Percentiles rank a stretch among this genome's conserved stretches.
Evolutionary conservation across 805 yeast genomes (phyloP).

Genomic region (Candida pseudofarinosa): DNA sequence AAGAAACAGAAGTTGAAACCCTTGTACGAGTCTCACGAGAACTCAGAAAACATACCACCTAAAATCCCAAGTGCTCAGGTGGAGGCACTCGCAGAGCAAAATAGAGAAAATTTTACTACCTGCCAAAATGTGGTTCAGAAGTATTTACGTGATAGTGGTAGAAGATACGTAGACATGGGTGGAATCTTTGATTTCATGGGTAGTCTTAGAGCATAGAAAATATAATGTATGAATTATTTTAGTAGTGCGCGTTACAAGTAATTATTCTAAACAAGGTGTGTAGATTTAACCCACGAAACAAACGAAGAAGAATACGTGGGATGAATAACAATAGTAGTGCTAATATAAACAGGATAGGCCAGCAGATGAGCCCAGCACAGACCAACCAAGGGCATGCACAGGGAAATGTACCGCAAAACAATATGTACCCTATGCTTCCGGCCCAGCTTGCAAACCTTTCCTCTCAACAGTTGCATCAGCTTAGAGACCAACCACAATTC

Average conservation of each 20-base stretch:
- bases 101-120: slow-evolving; percentile 53
- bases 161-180: slow-evolving; percentile 84
- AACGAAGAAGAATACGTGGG: not conserved
- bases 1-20: slow-evolving; percentile 59
- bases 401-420: slow-evolving; percentile 5
- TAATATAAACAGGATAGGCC: slow-evolving; percentile 1
- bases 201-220: not conserved
- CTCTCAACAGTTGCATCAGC: slow-evolving; percentile 41
- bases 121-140: slow-evolving; percentile 60
- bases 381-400: slow-evolving; percentile 7
- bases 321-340: slow-evolving; percentile 12
- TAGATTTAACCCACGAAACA: not conserved
- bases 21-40: slow-evolving; percentile 35
- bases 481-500: slow-evolving; percentile 40
- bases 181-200: slow-evolving; percentile 65
- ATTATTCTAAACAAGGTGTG: not conserved
- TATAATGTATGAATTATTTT: not conserved
- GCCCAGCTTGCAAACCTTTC: slow-evolving; percentile 30
- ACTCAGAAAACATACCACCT: slow-evolving; percentile 20
- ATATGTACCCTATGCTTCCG: slow-evolving; percentile 14
- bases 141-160: slow-evolving; percentile 77
- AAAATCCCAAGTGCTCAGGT: slow-evolving; percentile 49
- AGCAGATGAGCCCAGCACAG: slow-evolving; percentile 5
- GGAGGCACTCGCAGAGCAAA: slow-evolving; percentile 76
- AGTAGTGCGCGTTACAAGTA: slow-evolving; percentile 1